Evolutionary conservation across 805 yeast species (phyloP).

Genomic region (Lachancea meyersii): DNA sequence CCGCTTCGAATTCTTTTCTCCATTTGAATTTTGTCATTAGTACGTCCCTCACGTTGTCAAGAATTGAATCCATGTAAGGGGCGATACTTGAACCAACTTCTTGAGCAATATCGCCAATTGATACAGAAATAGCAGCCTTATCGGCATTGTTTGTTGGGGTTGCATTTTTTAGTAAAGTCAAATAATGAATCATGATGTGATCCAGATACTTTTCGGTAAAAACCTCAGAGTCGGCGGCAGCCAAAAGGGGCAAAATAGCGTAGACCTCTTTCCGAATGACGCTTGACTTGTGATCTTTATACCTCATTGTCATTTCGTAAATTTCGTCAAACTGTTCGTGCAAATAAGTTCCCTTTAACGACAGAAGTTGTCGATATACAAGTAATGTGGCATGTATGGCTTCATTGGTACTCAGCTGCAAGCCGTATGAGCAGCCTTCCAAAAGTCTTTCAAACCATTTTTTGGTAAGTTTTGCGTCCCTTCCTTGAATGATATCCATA

Average conservation of each 20-base stretch:
- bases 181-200: constrained; percentile 66
- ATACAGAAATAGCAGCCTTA: constrained; percentile 63
- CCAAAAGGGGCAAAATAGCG: constrained; percentile 73
- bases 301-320: constrained; percentile 65
- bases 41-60: constrained; percentile 78
- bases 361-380: constrained; percentile 72
- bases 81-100: constrained; percentile 78
- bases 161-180: constrained; percentile 64
- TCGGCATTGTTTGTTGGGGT: constrained; percentile 39
- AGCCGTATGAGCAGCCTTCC: constrained; percentile 59
- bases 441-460: constrained; percentile 70
- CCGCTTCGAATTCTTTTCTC: constrained; percentile 72
- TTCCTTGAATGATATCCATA: constrained; percentile 66
- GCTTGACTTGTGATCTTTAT: constrained; percentile 69
- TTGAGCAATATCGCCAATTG: constrained; percentile 77
- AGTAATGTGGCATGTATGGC: constrained; percentile 81
- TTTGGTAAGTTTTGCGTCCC: constrained; percentile 65
- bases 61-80: constrained; percentile 80
- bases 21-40: constrained; percentile 45
- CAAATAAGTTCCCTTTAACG: constrained; percentile 66
- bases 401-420: constrained; percentile 51
- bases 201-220: constrained; percentile 81
- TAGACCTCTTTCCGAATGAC: constrained; percentile 82
- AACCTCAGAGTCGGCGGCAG: constrained; percentile 64
- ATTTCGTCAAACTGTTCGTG: constrained; percentile 67